These are phyloP conservation scores for Exserohilum turcica DNA, from an alignment of 2,329 filamentous ascomycete genomes.

Conservation along the genomic window DNA sequence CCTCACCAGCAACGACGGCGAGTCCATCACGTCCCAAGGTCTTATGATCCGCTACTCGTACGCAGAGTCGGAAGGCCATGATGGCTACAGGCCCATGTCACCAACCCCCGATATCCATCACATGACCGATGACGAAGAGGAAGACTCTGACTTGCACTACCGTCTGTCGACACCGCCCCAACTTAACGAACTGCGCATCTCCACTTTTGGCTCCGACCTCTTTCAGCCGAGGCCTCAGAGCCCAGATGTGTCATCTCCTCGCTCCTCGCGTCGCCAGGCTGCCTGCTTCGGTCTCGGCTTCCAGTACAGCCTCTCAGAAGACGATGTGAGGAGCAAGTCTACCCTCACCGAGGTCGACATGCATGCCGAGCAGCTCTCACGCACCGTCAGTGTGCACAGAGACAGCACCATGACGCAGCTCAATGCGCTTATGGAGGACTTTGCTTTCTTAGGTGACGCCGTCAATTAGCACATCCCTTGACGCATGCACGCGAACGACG, in stretches of 20 bases:
- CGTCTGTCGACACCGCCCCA: constrained; percentile 29
- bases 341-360: constrained; percentile 31
- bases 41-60: constrained; percentile 30
- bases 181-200: constrained; percentile 33
- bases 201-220: constrained; percentile 36
- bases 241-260: constrained; percentile 18
- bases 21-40: constrained; percentile 26
- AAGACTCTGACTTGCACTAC: constrained; percentile 8
- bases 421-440: constrained; percentile 39
- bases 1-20: constrained; percentile 39
- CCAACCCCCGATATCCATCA: constrained; percentile 12
- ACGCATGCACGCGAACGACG: background rate
- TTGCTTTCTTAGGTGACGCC: constrained; percentile 40
- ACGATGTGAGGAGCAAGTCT: constrained; percentile 31
- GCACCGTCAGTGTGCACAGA: constrained; percentile 20
- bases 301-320: constrained; percentile 42
- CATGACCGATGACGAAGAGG: constrained; percentile 10
- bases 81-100: constrained; percentile 1
- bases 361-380: background rate
- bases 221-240: constrained; percentile 34
- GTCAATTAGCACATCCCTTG: constrained; percentile 22
- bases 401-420: constrained; percentile 33
- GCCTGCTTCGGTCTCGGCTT: constrained; percentile 43
- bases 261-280: constrained; percentile 33
- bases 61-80: constrained; percentile 14